Evolutionary conservation across 1,284 basidiomycete species (phyloP), one percentile per base, ranked within the genome.

Genomic region (Microstroma glucosiphilum): DNA sequence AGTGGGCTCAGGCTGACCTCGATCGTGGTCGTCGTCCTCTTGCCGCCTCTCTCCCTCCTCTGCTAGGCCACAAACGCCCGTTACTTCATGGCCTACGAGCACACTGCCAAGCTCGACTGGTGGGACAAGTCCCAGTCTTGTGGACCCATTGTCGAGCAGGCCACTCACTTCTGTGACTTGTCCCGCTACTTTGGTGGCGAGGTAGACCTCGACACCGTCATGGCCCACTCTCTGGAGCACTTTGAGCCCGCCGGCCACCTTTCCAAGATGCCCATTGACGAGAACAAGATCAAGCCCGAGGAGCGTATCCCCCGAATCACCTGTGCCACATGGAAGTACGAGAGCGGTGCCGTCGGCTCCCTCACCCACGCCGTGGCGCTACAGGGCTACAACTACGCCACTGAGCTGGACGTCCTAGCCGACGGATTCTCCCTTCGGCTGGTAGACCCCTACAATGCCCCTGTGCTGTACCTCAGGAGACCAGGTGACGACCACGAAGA

Each of bases 131-230:
- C 88, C 25, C 90, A 86, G 82, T 89, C 88, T 86, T 87, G 77
- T 56, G 94, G 94, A 42, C 94, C 94, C 13, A 87, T 98, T 75
- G 86, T 98, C 66, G 96, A 97, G 81, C 94, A 97, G 82, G 94
- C 90, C 48, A 98, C 96, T 8, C 94, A 87, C 78, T 85, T 87
- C 73, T 83, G 83, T 56, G 68, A 69, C 60, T 84, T 93, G 53
- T 93, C 91, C 59, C 88, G 94, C 71, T 98, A 97, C 85, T 97
- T 98, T 81, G 94, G 93, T 60, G 94, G 94, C 51, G 94, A 97
- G 73, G 92, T 97, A 62, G 90, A 96, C 77, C 87, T 94, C 65
- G 82, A 84, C 63, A 86, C 86, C 54, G 92, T 97, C 46, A 83
- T 83, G 65, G 82, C 79, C 49, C 79, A 80, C 54, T 71, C 74